Evolutionary conservation across 2,329 filamentous ascomycete species (phyloP).

Genomic region (Cercospora sesami): DNA sequence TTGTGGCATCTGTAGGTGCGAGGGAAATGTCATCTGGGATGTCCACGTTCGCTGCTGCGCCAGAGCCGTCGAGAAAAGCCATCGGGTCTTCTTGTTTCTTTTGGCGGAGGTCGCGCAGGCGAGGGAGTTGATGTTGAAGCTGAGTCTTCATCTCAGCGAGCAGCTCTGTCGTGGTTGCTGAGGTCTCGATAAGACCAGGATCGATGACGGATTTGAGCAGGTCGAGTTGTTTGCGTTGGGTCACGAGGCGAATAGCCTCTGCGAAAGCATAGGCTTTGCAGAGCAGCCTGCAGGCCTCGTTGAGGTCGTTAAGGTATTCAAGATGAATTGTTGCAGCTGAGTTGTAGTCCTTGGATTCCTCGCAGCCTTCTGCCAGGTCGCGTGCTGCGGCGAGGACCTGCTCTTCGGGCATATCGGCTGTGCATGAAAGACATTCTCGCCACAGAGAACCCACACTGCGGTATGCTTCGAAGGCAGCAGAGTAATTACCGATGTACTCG

Average conservation of each 20-base stretch:
- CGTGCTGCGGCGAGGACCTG: constrained; percentile 69
- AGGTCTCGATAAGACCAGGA: constrained; percentile 73
- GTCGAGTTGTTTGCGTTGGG: constrained; percentile 59
- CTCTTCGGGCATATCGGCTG: constrained; percentile 61
- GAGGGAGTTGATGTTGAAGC: constrained; percentile 78
- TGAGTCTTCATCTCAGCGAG: constrained; percentile 90
- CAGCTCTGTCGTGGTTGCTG: constrained; percentile 81
- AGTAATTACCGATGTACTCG: constrained; percentile 76
- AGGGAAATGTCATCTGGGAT: constrained; percentile 91
- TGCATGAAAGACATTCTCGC: constrained; percentile 85
- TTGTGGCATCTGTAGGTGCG: constrained; percentile 79
- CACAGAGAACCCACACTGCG: constrained; percentile 75
- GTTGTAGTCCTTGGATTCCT: constrained; percentile 80
- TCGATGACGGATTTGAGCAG: constrained; percentile 73
- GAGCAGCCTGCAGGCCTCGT: constrained; percentile 69
- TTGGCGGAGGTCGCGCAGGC: constrained; percentile 75
- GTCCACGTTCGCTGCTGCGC: constrained; percentile 50
- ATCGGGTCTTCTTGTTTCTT: constrained; percentile 83
- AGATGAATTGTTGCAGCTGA: constrained; percentile 76
- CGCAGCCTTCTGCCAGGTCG: constrained; percentile 73
- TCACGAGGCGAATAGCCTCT: constrained; percentile 79
- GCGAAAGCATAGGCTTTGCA: constrained; percentile 87
- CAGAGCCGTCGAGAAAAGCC: constrained; percentile 78
- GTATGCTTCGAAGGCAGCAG: constrained; percentile 77
- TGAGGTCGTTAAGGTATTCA: constrained; percentile 75